phyloP scores from a whole-genome alignment of 2,329 filamentous ascomycete genomes.

The Septoria petroselini region DNA sequence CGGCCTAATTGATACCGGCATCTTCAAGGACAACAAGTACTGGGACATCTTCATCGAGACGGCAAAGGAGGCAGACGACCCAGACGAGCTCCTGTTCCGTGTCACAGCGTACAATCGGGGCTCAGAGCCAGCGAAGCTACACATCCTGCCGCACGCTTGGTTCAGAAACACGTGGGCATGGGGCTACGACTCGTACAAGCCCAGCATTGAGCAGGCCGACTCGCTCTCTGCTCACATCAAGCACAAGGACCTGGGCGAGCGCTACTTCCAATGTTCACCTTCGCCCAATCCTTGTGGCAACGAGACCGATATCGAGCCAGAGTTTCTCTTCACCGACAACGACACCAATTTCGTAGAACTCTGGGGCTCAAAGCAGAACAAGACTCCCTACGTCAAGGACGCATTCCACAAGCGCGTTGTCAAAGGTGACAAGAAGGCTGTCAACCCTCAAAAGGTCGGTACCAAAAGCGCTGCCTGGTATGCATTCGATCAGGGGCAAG shows the following conservation, averaged over 20 bases:
- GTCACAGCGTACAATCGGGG: slow-evolving; percentile 96
- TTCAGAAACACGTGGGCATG: slow-evolving; percentile 97
- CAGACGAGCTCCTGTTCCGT: slow-evolving; percentile 87
- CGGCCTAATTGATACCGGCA: slow-evolving; percentile 83
- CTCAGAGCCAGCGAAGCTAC: slow-evolving; percentile 81
- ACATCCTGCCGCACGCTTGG: slow-evolving; percentile 93
- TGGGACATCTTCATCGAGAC: slow-evolving; percentile 98
- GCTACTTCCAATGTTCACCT: slow-evolving; percentile 80
- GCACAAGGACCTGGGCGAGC: slow-evolving; percentile 75
- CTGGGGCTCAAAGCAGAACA: slow-evolving; percentile 70
- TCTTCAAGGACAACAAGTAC: slow-evolving; percentile 85
- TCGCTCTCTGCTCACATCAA: slow-evolving; percentile 71
- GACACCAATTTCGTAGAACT: slow-evolving; percentile 81
- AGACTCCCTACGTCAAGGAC: slow-evolving; percentile 85
- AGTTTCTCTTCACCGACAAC: slow-evolving; percentile 90
- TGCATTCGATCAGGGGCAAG: slow-evolving; percentile 82
- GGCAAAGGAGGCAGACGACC: slow-evolving; percentile 87
- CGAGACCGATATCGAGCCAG: slow-evolving; percentile 78
- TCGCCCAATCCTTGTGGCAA: slow-evolving; percentile 79
- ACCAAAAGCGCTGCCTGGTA: slow-evolving; percentile 94
- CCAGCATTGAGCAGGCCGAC: slow-evolving; percentile 65
- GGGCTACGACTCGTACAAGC: slow-evolving; percentile 83
- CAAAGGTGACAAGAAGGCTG: slow-evolving; percentile 70
- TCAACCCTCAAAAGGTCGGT: slow-evolving; percentile 76
- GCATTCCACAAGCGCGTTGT: slow-evolving; percentile 89